These are phyloP conservation scores for Tulasnella calospora DNA, from an alignment of 768 basidiomycete species.

Conservation along the genomic window DNA sequence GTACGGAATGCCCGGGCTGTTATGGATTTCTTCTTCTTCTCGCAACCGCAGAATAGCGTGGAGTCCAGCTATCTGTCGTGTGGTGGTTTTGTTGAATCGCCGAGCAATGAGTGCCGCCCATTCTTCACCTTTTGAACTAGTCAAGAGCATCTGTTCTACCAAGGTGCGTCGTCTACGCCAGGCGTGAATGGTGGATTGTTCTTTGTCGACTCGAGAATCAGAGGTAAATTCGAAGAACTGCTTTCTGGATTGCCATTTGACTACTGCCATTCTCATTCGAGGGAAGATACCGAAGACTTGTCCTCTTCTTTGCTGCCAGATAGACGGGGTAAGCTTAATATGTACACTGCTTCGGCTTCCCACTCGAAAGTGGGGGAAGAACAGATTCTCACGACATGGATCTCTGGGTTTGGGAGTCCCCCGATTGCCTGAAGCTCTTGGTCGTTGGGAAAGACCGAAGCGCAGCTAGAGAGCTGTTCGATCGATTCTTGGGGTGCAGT, in stretches of 20 bases:
- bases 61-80: neutral
- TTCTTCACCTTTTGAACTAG: neutral
- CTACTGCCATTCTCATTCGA: neutral
- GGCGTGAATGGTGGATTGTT: neutral
- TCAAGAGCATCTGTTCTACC: neutral
- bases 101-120: neutral
- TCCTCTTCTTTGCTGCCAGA: neutral
- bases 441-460: neutral
- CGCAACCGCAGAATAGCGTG: neutral
- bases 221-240: neutral
- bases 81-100: neutral
- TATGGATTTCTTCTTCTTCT: neutral
- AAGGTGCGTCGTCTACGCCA: neutral
- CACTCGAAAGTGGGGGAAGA: neutral
- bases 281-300: neutral
- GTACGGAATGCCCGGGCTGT: too few relatives aligned
- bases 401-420: neutral
- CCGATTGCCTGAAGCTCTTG: neutral
- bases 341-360: too few relatives aligned
- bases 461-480: neutral
- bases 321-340: too few relatives aligned
- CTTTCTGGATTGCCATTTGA: neutral
- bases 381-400: neutral
- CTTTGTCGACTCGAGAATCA: neutral
- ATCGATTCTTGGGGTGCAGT: neutral